Conservation (phyloP, 768 basidiomycete species). For the Coprinopsis cinerea region DNA sequence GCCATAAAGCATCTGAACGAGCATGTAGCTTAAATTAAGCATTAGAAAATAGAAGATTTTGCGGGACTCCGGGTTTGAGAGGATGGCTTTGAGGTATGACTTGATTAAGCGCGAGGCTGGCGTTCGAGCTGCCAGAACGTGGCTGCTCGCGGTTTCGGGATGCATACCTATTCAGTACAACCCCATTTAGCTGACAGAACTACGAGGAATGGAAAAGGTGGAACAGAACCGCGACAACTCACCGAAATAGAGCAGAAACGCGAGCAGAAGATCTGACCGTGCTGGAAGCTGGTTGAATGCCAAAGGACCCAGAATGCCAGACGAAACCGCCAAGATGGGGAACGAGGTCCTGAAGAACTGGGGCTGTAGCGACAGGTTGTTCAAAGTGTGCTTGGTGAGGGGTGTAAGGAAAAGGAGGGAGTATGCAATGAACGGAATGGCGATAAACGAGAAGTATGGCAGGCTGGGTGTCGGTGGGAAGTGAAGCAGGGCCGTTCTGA, state of each 20-base stretch:
- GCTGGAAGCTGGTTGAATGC: constrained; percentile 57
- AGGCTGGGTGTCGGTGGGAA: constrained; percentile 46
- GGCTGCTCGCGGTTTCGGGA: constrained; percentile 38
- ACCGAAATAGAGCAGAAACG: constrained; percentile 62
- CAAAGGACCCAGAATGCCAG: constrained; percentile 50
- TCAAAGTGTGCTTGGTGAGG: constrained; percentile 40
- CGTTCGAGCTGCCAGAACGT: constrained; percentile 40
- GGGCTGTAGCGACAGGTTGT: constrained; percentile 42
- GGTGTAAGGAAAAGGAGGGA: constrained; percentile 57
- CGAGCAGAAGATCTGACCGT: constrained; percentile 56
- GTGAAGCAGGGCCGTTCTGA: constrained; percentile 51
- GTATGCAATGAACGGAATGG: constrained; percentile 58
- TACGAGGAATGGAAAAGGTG: no score
- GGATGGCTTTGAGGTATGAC: constrained; percentile 82
- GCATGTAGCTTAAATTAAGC: constrained; percentile 93
- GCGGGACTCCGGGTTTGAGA: constrained; percentile 86
- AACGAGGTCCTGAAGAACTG: constrained; percentile 59
- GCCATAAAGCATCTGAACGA: constrained; percentile 94
- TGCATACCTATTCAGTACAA: constrained; percentile 50
- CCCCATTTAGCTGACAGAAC: no score
- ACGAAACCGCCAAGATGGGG: constrained; percentile 40
- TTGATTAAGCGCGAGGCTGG: constrained; percentile 50
- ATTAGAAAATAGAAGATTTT: constrained; percentile 97
- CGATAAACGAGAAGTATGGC: constrained; percentile 50
- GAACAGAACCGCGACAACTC: no score